phyloP scores from a whole-genome alignment of 352 stramenopile species.

The Globisporangium canariense region DNA sequence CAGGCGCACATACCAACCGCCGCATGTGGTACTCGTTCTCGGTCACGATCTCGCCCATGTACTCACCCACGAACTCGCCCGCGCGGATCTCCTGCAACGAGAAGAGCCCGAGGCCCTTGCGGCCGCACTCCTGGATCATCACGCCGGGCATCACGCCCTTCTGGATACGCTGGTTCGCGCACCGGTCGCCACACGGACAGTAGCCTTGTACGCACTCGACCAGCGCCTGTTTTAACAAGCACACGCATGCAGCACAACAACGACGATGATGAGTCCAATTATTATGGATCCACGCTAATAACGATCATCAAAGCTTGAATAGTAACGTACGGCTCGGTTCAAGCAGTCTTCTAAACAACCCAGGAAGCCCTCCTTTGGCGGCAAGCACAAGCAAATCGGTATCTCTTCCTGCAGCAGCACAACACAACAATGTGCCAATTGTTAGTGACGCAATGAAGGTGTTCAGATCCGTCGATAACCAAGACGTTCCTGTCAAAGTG shows the following conservation, averaged over 20 bases:
- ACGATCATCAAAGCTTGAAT: neutral
- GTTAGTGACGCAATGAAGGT: neutral
- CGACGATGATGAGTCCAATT: neutral
- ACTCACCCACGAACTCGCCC: constrained; percentile 74
- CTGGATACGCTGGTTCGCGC: constrained; percentile 78
- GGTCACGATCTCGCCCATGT: constrained; percentile 83
- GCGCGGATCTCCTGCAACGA: constrained; percentile 45
- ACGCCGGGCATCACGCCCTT: constrained; percentile 46
- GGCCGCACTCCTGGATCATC: constrained; percentile 51
- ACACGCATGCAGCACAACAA: neutral
- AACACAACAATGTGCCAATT: neutral
- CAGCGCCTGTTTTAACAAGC: constrained; percentile 31
- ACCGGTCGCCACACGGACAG: constrained; percentile 62
- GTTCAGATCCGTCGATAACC: no score
- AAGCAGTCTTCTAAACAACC: constrained; percentile 74
- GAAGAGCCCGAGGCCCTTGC: constrained; percentile 62
- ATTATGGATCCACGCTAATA: neutral
- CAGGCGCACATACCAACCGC: constrained; percentile 41
- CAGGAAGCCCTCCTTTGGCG: constrained; percentile 29
- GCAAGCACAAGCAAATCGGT: constrained; percentile 50
- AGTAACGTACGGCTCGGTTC: constrained; percentile 53
- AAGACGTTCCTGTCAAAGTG: neutral
- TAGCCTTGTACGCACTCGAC: constrained; percentile 61
- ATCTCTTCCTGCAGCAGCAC: constrained; percentile 61
- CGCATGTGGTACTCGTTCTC: constrained; percentile 81